phyloP scores from a whole-genome alignment of 768 basidiomycete species.

The Rhodotorula kratochvilovae region DNA sequence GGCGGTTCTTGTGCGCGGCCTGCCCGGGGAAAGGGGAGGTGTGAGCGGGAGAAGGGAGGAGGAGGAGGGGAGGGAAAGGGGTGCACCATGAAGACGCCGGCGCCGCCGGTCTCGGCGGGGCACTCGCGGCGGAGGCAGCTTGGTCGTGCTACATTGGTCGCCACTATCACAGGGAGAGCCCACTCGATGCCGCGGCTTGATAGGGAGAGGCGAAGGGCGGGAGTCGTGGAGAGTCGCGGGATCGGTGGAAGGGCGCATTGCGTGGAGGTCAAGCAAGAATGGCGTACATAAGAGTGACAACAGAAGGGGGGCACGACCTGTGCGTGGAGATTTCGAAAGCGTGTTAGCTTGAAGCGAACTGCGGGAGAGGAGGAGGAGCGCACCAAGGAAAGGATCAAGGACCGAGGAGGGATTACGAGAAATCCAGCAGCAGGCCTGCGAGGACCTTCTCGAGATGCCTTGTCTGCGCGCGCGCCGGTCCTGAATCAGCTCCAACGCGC shows the following conservation, averaged over 20 bases:
- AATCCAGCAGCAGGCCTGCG: conserved; percentile 35
- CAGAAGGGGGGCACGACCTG: neutral
- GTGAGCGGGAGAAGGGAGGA: neutral
- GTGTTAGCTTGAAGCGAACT: neutral
- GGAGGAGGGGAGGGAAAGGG: neutral
- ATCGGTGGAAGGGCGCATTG: no score
- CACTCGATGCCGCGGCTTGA: conserved; percentile 99
- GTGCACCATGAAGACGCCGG: conserved; percentile 59
- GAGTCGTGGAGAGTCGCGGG: no score
- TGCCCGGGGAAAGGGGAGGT: no score
- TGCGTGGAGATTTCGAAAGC: neutral
- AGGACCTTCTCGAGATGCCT: conserved; percentile 32
- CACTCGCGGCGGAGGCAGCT: conserved; percentile 98
- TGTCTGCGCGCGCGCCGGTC: conserved; percentile 10
- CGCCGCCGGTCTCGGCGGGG: conserved; percentile 58
- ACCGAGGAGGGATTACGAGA: neutral
- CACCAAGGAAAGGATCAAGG: neutral
- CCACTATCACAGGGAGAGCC: conserved; percentile 89
- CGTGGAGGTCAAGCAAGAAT: neutral
- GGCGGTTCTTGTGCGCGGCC: conserved; percentile 11
- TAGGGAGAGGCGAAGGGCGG: conserved; percentile 54
- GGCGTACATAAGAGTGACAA: neutral
- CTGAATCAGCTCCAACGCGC: no score
- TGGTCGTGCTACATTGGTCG: conserved; percentile 56
- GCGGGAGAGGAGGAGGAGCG: neutral